Evolutionary conservation across 345 rosid genomes (phyloP), one percentile per base, ranked within the genome.

Genomic region (Fremontodendron californicum): DNA sequence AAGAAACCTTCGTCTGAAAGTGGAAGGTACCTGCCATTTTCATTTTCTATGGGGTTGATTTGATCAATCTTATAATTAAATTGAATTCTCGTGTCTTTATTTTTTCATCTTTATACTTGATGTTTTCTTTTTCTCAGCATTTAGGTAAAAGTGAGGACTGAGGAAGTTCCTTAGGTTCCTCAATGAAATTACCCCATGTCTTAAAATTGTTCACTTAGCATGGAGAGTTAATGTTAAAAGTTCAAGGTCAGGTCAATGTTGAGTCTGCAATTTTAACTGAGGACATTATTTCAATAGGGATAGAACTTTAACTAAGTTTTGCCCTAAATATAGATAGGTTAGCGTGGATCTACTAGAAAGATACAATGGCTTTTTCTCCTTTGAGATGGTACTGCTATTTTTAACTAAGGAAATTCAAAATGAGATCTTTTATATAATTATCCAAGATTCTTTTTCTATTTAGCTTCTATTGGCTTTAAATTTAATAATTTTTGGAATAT

Each of bases 1-100:
- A 92, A 88, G 82, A 90, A 86, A 82, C 81, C 79, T 84, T 84
- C 89, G 21, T 86, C 91, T 81, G 90, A 89, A 77, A 91, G 86
- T 84, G 87, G 88, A 88, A 93, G 99, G 99, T 93, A 90, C 43
- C 48, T 60, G 62, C 52, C 51, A 51, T 73, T 48, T 52, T 82
- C 21, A 35, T 57, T 73, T 45, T 39, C 60, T 11, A 7, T 27
- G 49, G 67, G 75, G 75, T 80, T 75, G 16, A 51, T 76, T 31
- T 54, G 77, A 29, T 51, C 40, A 6, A 45, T 71, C 23, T 16
- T 74, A 42, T 42, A 4, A 10, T 19, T 11, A 46, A n/a, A n/a
- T n/a, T n/a, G n/a, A 75, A 63, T 35, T 58, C 49, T 16, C 13
- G n/a, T n/a, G n/a, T n/a, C n/a, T n/a, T 19, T 64, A 35, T 16